These are phyloP conservation scores for Penicillium robsamsonii DNA, from an alignment of 495 filamentous ascomycete species.

Conservation along the genomic window DNA sequence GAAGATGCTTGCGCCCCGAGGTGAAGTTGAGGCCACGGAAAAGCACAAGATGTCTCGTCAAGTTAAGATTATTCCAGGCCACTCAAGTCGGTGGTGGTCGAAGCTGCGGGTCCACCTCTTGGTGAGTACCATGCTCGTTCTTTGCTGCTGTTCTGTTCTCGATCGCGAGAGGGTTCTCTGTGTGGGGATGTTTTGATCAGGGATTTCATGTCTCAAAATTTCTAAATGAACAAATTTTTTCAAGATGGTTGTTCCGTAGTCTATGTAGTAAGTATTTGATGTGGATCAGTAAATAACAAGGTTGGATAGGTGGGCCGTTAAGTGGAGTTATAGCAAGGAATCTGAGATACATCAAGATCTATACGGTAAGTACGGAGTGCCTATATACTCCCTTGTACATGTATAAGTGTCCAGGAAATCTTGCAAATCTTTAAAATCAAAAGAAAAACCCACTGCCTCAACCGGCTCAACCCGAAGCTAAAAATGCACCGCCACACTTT, in stretches of 20 bases:
- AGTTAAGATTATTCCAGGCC: neutral
- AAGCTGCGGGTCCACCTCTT: neutral
- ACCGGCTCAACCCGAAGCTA: slow-evolving; percentile 1
- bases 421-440: neutral
- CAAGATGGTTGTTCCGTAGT: neutral
- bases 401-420: neutral
- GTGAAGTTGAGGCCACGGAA: neutral
- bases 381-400: neutral
- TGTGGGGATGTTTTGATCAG: neutral
- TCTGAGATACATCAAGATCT: neutral
- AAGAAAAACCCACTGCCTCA: neutral
- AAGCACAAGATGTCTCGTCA: neutral
- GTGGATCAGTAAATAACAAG: neutral
- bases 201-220: neutral
- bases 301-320: neutral
- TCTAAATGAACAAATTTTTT: neutral
- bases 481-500: slow-evolving; percentile 22
- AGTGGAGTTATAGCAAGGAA: neutral
- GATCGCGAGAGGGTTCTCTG: neutral
- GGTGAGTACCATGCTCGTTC: neutral
- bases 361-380: neutral
- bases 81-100: neutral
- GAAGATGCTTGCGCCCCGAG: neutral
- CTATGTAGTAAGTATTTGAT: neutral
- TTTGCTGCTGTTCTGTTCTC: neutral